Conservation (phyloP, 768 basidiomycete genomes). For the Gloeopeniophorella convolvens region DNA sequence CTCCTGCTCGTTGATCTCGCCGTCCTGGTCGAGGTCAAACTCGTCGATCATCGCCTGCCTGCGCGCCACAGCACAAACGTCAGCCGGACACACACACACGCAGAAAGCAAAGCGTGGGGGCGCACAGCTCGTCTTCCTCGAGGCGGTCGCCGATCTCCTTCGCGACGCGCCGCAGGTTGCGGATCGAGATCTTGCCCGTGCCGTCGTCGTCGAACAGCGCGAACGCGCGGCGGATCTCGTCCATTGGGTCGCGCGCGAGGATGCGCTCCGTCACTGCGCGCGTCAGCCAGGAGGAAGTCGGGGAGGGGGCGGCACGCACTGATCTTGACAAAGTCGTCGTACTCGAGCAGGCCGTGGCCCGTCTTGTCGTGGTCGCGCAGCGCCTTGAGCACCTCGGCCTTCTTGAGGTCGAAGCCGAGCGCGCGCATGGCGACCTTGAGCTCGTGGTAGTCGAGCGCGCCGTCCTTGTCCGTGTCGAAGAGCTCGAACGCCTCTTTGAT, state of each 20-base stretch:
- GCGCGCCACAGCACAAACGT: neutral
- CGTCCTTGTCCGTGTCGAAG: constrained; percentile 98
- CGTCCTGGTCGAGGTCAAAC: constrained; percentile 97
- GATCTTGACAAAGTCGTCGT: constrained; percentile 90
- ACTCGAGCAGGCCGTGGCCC: constrained; percentile 80
- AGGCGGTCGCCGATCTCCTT: constrained; percentile 94
- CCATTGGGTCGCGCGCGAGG: constrained; percentile 89
- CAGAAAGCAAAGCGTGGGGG: constrained; percentile 23
- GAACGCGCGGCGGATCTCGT: constrained; percentile 94
- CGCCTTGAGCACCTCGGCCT: constrained; percentile 94
- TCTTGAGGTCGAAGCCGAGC: constrained; percentile 95
- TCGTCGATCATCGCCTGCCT: constrained; percentile 99
- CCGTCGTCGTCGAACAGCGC: constrained; percentile 95
- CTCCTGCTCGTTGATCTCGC: constrained; percentile 94
- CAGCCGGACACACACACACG: neutral
- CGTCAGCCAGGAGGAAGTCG: neutral
- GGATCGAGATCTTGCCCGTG: constrained; percentile 88
- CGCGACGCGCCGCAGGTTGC: constrained; percentile 88
- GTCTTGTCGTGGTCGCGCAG: constrained; percentile 87
- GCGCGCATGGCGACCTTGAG: constrained; percentile 99
- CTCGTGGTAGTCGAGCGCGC: constrained; percentile 94
- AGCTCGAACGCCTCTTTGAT: constrained; percentile 99
- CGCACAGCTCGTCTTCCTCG: constrained; percentile 95
- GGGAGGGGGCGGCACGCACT: constrained; percentile 45
- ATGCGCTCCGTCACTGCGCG: constrained; percentile 87